These are phyloP conservation scores for Mrakia frigida DNA, from an alignment of 768 basidiomycete species.

Conservation along the genomic window DNA sequence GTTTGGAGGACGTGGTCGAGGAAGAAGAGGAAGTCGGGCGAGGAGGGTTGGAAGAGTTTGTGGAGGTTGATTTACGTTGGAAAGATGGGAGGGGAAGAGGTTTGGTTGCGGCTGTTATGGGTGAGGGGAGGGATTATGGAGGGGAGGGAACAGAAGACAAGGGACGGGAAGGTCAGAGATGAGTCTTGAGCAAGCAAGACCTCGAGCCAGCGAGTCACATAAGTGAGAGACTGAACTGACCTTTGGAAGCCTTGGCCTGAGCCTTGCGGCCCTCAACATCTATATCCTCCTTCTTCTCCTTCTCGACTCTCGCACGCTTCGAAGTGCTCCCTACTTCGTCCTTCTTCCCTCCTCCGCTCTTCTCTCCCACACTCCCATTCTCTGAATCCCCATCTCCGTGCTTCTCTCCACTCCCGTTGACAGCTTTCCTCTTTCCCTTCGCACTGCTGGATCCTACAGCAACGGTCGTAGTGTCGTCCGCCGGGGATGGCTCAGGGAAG, in stretches of 20 bases:
- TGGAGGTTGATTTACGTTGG: neutral
- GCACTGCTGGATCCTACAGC: neutral
- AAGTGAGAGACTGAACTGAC: neutral
- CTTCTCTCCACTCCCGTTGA: conserved; percentile 9
- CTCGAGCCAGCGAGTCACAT: neutral
- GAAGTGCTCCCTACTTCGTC: conserved; percentile 6
- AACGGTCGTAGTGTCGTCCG: neutral
- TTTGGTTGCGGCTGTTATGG: neutral
- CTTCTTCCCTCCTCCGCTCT: neutral
- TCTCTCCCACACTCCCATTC: neutral
- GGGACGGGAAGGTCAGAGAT: neutral
- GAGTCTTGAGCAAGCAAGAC: no score
- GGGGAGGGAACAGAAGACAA: neutral
- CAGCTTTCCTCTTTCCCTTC: conserved; percentile 15
- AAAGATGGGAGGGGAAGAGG: conserved; percentile 1
- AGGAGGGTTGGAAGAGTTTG: neutral
- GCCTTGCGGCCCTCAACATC: neutral
- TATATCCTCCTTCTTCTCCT: conserved; percentile 21
- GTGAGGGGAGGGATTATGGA: neutral
- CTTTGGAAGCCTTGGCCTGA: neutral
- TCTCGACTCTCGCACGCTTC: conserved; percentile 4
- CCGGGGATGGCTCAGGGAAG: conserved; percentile 16
- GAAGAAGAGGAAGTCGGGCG: conserved; percentile 3
- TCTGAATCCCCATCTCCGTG: neutral
- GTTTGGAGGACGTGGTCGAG: conserved; percentile 17